Percentiles rank a stretch among this genome's conserved stretches.
Conservation (phyloP, 108 stramenopile species). For the Cylindrotheca closterium region DNA sequence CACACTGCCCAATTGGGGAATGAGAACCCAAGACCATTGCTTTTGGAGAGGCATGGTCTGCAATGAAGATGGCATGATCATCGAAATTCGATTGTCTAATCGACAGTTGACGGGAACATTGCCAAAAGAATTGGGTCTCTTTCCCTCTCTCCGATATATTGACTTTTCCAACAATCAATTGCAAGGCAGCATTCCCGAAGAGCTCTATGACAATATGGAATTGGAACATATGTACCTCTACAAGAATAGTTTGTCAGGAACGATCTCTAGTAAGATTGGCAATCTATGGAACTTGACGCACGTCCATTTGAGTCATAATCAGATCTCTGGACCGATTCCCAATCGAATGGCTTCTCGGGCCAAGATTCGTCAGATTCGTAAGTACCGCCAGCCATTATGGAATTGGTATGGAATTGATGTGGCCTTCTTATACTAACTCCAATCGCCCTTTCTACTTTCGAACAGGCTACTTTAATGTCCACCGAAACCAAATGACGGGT, state of each 20-base stretch:
- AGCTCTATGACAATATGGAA: slow-evolving; percentile 14
- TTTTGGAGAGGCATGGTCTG: slow-evolving; percentile 61
- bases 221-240: slow-evolving; percentile 29
- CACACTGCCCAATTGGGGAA: not conserved
- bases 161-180: slow-evolving; percentile 23
- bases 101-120: slow-evolving; percentile 31
- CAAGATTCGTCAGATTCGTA: slow-evolving; percentile 16
- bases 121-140: slow-evolving; percentile 10
- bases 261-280: slow-evolving; percentile 10
- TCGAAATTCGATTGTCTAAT: slow-evolving; percentile 34
- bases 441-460: not conserved
- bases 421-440: not conserved
- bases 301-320: slow-evolving; percentile 34
- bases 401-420: not conserved
- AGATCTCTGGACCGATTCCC: slow-evolving; percentile 48
- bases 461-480: slow-evolving; percentile 40
- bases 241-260: slow-evolving; percentile 29
- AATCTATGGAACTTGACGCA: slow-evolving; percentile 17
- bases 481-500: slow-evolving; percentile 37
- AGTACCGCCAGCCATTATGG: too few species aligned
- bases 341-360: slow-evolving; percentile 12
- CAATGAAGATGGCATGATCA: slow-evolving; percentile 41
- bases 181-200: slow-evolving; percentile 15
- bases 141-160: slow-evolving; percentile 12
- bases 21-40: slow-evolving; percentile 27